Base-by-base conservation (phyloP, 345 rosid genomes). In the Sonneratia alba region DNA sequence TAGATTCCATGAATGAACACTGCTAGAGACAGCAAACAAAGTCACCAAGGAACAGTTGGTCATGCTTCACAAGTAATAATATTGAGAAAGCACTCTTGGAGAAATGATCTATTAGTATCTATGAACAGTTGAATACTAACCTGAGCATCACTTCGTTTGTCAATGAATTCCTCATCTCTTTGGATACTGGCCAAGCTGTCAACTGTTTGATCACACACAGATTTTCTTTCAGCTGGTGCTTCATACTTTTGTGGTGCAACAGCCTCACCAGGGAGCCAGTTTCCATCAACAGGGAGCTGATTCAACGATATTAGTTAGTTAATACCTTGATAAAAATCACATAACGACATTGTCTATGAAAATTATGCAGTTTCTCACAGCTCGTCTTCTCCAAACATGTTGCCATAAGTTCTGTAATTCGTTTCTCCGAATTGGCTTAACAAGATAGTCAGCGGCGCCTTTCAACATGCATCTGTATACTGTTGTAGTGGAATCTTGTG, bases 331-430 rank as follows among this genome's bases (percentile, higher is more conserved):
- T 61, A 61, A 22, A n/a, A 7, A 2, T 1, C 34, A 10, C 14
- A 22, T 22, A 61, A n/a, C 18, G 62, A 18, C 36, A n/a, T 22
- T 13, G 14, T 9, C 22, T 3, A 27, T 9, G 36, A 61, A 32
- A 27, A 24, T 61, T 7, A 7, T 27, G 22, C 1, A 32, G 36
- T n/a, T 61, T 34, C 40, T 71, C 87, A 94, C 98, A 56, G 82
- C 59, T 85, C 80, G 91, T 88, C 96, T 90, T 82, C 97, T 90
- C 99, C 97, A 95, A 49, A 89, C 94, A 83, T 95, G 99, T 83
- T 90, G 99, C 99, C 99, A 95, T 68, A 95, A 81, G 80, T 89
- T 95, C 74, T 88, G 90, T 69, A 95, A 76, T 81, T 95, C 97
- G 66, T 95, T 95, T 79, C 87, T 92, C 84, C 99, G 84, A 68